Conservation (phyloP, 805 yeast species). For the Candida takata region DNA sequence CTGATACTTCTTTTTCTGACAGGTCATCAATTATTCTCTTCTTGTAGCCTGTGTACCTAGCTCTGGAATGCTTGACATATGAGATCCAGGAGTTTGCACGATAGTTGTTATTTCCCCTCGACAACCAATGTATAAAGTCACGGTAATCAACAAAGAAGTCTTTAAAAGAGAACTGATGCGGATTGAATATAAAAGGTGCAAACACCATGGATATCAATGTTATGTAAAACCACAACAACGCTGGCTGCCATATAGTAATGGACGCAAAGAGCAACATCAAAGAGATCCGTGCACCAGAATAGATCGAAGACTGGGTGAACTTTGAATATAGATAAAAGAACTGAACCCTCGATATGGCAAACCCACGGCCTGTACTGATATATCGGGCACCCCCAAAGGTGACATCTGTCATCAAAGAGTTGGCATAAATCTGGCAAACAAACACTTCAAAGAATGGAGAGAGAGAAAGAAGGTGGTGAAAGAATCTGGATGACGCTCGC, state of each 20-base stretch:
- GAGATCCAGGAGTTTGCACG: constrained; percentile 76
- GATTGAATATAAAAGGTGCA: constrained; percentile 71
- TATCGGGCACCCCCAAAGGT: constrained; percentile 90
- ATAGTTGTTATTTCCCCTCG: constrained; percentile 66
- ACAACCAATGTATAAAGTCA: constrained; percentile 65
- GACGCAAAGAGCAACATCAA: constrained; percentile 71
- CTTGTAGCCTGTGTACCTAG: constrained; percentile 89
- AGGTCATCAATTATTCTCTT: constrained; percentile 57
- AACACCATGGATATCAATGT: constrained; percentile 58
- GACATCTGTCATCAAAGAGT: constrained; percentile 65
- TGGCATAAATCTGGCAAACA: constrained; percentile 88
- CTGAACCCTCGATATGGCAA: constrained; percentile 76
- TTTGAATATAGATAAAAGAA: constrained; percentile 68
- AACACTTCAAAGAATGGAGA: constrained; percentile 94
- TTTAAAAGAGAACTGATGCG: constrained; percentile 63
- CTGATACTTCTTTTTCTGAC: constrained; percentile 52
- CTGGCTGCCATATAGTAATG: constrained; percentile 73
- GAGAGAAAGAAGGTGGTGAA: constrained; percentile 70
- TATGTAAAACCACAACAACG: constrained; percentile 69
- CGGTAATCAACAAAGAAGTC: constrained; percentile 69
- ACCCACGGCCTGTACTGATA: constrained; percentile 89
- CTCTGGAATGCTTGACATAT: constrained; percentile 67
- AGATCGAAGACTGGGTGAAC: constrained; percentile 70
- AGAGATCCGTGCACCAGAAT: constrained; percentile 65
- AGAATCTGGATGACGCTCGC: constrained; percentile 63